phyloP scores from a whole-genome alignment of 2,329 filamentous ascomycete genomes.

The Neoascochyta sp. region DNA sequence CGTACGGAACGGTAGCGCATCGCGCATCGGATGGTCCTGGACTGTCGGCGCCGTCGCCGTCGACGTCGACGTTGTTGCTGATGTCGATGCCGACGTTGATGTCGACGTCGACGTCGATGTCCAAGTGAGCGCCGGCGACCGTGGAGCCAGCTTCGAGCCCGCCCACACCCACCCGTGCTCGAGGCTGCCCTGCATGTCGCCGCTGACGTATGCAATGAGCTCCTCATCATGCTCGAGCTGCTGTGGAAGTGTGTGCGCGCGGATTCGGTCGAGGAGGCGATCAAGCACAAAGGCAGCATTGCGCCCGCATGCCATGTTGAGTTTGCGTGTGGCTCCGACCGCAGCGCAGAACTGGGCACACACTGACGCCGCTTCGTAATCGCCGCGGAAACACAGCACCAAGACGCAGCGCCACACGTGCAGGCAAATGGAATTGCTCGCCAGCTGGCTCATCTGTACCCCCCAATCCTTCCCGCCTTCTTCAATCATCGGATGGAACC shows the following conservation, averaged over 20 bases:
- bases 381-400: constrained; percentile 70
- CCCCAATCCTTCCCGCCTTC: constrained; percentile 45
- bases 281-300: constrained; percentile 79
- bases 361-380: constrained; percentile 67
- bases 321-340: constrained; percentile 66
- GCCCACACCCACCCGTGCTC: constrained; percentile 81
- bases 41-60: too few relatives aligned
- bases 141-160: constrained; percentile 43
- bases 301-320: constrained; percentile 75
- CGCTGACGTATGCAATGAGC: constrained; percentile 78
- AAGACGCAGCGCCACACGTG: constrained; percentile 87
- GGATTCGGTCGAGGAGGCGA: constrained; percentile 57
- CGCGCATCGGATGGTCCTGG: constrained; percentile 27
- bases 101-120: too few relatives aligned
- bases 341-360: constrained; percentile 69
- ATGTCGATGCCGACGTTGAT: too few relatives aligned
- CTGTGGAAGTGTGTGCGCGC: constrained; percentile 38
- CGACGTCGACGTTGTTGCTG: constrained; percentile 13
- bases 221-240: constrained; percentile 71
- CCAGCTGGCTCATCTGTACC: constrained; percentile 59
- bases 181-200: constrained; percentile 76
- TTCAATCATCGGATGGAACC: constrained; percentile 43
- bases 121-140: too few relatives aligned
- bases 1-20: constrained; percentile 48
- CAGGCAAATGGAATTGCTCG: constrained; percentile 71